A percentile compares a stretch with the other conserved stretches of the same genome.
Evolutionary conservation across 495 filamentous ascomycete species (phyloP).

Genomic region (Xylaria palmicola): DNA sequence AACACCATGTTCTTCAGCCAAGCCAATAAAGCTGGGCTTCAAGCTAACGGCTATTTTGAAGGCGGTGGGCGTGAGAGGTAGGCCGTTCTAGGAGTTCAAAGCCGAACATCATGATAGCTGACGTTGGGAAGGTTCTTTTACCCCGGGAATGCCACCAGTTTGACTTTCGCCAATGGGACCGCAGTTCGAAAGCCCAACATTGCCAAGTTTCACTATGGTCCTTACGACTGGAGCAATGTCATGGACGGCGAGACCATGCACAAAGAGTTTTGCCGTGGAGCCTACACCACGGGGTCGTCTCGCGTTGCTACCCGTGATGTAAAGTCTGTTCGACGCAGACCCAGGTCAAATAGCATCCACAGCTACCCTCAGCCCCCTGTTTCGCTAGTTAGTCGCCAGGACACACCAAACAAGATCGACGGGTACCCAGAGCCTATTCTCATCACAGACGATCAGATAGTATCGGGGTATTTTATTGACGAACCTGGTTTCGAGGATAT

Average conservation of each 20-base stretch:
- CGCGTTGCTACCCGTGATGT: slow-evolving; percentile 5
- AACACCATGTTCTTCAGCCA: slow-evolving; percentile 39
- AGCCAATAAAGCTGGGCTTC: neutral
- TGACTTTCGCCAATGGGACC: slow-evolving; percentile 40
- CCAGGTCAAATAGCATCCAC: neutral
- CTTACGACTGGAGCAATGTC: slow-evolving; percentile 21
- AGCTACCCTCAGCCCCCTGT: slow-evolving; percentile 1
- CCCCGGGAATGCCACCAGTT: slow-evolving; percentile 31
- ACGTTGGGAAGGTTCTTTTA: slow-evolving; percentile 25
- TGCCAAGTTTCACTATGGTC: slow-evolving; percentile 32
- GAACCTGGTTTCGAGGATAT: slow-evolving; percentile 38
- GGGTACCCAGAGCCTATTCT: slow-evolving; percentile 50
- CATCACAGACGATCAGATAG: slow-evolving; percentile 33
- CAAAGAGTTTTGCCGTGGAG: slow-evolving; percentile 25
- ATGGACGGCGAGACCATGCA: slow-evolving; percentile 32
- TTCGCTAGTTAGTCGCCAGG: slow-evolving; percentile 12
- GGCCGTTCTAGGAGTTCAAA: neutral
- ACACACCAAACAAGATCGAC: slow-evolving; percentile 19
- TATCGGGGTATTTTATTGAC: slow-evolving; percentile 46
- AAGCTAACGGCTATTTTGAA: slow-evolving; percentile 7
- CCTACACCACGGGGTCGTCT: slow-evolving; percentile 8
- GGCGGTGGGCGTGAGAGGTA: slow-evolving; percentile 21
- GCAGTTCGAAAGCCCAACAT: slow-evolving; percentile 8
- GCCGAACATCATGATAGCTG: neutral
- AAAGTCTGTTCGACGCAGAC: neutral